Evolutionary conservation across 2,329 filamentous ascomycete species (phyloP), one percentile per base, ranked within the genome.

Genomic region (Aspergillus hortae): DNA sequence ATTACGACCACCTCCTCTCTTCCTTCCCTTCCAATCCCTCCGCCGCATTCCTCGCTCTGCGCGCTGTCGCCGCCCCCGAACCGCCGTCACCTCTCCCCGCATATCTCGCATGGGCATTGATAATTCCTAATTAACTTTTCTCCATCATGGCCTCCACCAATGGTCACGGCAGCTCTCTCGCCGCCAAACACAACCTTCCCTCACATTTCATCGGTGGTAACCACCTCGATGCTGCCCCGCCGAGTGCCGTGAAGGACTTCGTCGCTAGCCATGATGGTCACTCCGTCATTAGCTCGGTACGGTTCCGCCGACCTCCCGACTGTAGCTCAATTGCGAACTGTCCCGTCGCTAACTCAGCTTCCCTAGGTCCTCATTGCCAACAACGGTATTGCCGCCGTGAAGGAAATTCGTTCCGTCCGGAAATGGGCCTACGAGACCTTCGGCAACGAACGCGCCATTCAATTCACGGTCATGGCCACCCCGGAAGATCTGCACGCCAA

Each of bases 341-440:
- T 30, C 4, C 6, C 11, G n/a, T 30, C 6, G 46, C 44, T 52
- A 48, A 48, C 19, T 15, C 4, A 1, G 6, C 12, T 21, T 21
- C 11, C 6, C 11, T 50, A 97, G 92, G 91, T 97, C 49, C 83
- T 99, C 60, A 99, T 99, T 75, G 94, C 94, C 72, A 99, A 99
- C 81, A 99, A 99, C 79, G 94, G 94, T 82, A 99, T 99, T 74
- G 94, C 94, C 47, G 94, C 94, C 70, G 94, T 99, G 74, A 99
- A 99, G 78, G 94, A 99, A 77, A 99, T 99, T 72, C 87, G 94
- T 74, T 97, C 92, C 54, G 92, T 99, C 69, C 89, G 94, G 75
- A 99, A 97, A 92, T 99, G 94, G 94, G 94, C 94, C 56, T 99
- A 99, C 85, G 94, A 99, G 78, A 95, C 90, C 6, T 99, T 99